Percentiles rank a stretch among this genome's conserved stretches.
Evolutionary conservation across 495 filamentous ascomycete species (phyloP).

Genomic region (Aspergillus incahuasiensis): DNA sequence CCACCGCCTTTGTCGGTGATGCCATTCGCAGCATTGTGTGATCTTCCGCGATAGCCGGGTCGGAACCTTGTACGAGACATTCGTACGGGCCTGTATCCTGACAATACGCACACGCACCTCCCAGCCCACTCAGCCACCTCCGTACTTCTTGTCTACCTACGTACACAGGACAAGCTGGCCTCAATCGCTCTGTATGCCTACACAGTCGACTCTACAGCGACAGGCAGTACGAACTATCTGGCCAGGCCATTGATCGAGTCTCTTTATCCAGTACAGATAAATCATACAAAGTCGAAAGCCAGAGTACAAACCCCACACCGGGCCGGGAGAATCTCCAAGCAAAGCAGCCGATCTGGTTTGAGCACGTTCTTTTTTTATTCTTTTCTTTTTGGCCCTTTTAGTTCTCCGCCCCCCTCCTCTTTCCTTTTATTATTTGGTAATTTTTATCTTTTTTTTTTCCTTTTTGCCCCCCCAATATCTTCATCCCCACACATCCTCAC

Average conservation of each 20-base stretch:
- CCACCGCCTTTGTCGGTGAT: slow-evolving; percentile 8
- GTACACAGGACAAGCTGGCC: background rate
- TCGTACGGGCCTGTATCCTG: slow-evolving; percentile 1
- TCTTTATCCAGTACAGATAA: no score
- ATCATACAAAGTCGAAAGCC: no score
- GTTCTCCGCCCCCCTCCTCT: slow-evolving; percentile 2
- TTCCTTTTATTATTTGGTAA: slow-evolving; percentile 17
- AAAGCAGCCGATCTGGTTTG: slow-evolving; percentile 23
- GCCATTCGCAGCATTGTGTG: slow-evolving; percentile 8
- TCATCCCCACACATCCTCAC: slow-evolving; percentile 25
- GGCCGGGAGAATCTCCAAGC: slow-evolving; percentile 20
- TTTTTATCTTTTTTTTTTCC: slow-evolving; percentile 17
- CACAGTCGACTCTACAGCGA: no score
- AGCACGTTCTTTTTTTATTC: slow-evolving; percentile 24
- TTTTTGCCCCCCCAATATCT: slow-evolving; percentile 24
- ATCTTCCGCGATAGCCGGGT: slow-evolving; percentile 27
- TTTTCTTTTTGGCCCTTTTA: slow-evolving; percentile 19
- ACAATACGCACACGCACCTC: slow-evolving; percentile 21
- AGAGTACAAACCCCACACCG: slow-evolving; percentile 9
- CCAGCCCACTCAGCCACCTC: slow-evolving; percentile 18
- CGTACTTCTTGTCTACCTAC: background rate
- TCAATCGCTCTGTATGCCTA: no score
- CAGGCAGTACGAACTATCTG: no score
- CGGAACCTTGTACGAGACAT: slow-evolving; percentile 1
- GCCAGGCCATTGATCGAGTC: no score